Percentiles rank a stretch among this genome's conserved stretches.
Conservation (phyloP, 2,329 filamentous ascomycete genomes). For the Xylariomycetidae sp. region DNA sequence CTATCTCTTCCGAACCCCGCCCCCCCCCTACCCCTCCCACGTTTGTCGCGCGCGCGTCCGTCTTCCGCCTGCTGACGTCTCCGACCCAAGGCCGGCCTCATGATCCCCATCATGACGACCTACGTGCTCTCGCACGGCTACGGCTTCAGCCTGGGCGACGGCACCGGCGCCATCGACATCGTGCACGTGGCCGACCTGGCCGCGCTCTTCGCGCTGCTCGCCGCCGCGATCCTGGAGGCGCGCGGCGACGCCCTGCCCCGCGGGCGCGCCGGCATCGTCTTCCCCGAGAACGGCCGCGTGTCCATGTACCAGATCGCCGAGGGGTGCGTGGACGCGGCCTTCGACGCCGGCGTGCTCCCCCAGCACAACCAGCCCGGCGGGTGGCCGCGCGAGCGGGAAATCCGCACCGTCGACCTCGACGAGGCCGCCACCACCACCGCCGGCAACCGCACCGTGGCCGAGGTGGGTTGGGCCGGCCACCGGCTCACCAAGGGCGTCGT, state of each 20-base stretch:
- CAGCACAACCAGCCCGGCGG: neutral
- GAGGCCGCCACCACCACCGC: conserved; percentile 9
- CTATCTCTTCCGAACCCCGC: too few species aligned
- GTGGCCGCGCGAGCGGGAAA: conserved; percentile 4
- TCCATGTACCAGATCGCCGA: conserved; percentile 1
- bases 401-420: conserved; percentile 3
- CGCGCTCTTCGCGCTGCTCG: conserved; percentile 11
- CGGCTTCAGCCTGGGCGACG: conserved; percentile 12
- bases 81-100: conserved; percentile 8
- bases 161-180: conserved; percentile 9
- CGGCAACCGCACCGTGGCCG: conserved; percentile 7
- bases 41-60: too few species aligned
- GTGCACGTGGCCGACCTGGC: conserved; percentile 15
- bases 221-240: conserved; percentile 6
- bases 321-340: conserved; percentile 9
- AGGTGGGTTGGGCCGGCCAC: conserved; percentile 5
- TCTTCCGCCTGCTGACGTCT: too few species aligned
- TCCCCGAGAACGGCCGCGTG: neutral
- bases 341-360: conserved; percentile 10
- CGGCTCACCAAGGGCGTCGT: neutral
- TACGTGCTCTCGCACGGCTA: conserved; percentile 12
- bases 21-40: too few species aligned
- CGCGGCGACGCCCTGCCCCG: neutral
- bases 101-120: conserved; percentile 13
- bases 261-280: neutral